These are phyloP conservation scores for Hypoxylon cercidicola DNA, from an alignment of 495 filamentous ascomycete species.

Conservation along the genomic window DNA sequence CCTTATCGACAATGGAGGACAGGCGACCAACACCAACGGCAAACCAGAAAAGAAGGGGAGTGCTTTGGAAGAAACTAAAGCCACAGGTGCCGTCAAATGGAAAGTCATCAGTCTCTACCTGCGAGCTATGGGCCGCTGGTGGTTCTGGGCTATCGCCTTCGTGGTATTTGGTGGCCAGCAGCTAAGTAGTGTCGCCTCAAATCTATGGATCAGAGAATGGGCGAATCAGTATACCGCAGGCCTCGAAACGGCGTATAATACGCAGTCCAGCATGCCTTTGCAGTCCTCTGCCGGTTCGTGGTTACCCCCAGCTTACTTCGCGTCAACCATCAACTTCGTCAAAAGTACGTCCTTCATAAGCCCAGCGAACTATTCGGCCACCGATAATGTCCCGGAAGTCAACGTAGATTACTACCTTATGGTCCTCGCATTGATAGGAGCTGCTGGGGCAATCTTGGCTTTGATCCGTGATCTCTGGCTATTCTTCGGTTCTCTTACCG, in stretches of 20 bases:
- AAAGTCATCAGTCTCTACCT: conserved; percentile 86
- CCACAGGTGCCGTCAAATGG: conserved; percentile 86
- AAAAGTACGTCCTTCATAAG: conserved; percentile 40
- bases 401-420: conserved; percentile 85
- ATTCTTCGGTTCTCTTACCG: conserved; percentile 91
- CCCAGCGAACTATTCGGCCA: conserved; percentile 39
- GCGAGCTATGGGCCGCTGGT: conserved; percentile 88
- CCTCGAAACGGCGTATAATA: conserved; percentile 40
- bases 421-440: conserved; percentile 82
- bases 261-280: conserved; percentile 50
- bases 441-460: conserved; percentile 77
- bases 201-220: conserved; percentile 96
- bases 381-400: conserved; percentile 63
- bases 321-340: conserved; percentile 47
- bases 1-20: conserved; percentile 54
- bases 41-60: conserved; percentile 60
- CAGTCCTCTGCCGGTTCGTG: conserved; percentile 40
- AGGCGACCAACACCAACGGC: conserved; percentile 49
- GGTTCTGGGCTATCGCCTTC: conserved; percentile 85
- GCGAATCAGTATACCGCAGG: conserved; percentile 62
- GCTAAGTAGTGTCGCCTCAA: conserved; percentile 82
- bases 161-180: conserved; percentile 83
- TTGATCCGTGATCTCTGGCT: conserved; percentile 83
- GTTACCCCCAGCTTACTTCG: conserved; percentile 48
- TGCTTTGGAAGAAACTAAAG: conserved; percentile 76